These are phyloP conservation scores for Aristolochia fimbriata DNA, from an alignment of 164 flowering plant species.

Conservation along the genomic window DNA sequence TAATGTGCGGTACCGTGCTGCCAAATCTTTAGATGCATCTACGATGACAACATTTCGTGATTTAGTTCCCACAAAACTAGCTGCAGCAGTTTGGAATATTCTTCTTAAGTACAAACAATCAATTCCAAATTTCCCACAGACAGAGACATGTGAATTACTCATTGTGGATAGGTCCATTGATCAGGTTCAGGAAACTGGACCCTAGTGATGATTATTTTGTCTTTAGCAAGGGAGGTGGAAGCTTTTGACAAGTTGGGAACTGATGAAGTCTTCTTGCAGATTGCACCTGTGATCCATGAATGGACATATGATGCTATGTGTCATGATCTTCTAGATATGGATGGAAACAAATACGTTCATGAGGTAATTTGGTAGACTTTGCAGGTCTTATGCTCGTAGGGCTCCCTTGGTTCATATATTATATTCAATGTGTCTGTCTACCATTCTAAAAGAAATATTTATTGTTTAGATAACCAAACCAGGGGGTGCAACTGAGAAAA, in stretches of 20 bases:
- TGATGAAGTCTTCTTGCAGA: constrained; percentile 26
- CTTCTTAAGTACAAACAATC: constrained; percentile 58
- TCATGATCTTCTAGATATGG: constrained; percentile 84
- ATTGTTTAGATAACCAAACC: constrained; percentile 57
- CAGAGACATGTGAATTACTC: constrained; percentile 92
- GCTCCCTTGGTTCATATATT: constrained; percentile 1
- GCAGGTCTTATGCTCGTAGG: no score
- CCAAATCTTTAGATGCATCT: constrained; percentile 53
- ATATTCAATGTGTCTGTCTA: constrained; percentile 3
- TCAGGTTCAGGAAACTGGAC: constrained; percentile 49
- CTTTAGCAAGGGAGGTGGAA: no score
- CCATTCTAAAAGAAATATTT: constrained; percentile 6
- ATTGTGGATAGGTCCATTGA: constrained; percentile 91
- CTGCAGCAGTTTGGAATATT: constrained; percentile 79
- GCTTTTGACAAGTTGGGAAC: neutral
- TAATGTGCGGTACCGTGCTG: constrained; percentile 76
- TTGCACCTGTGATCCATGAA: constrained; percentile 98
- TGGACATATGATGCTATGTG: constrained; percentile 99
- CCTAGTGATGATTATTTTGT: neutral
- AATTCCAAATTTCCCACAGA: constrained; percentile 68
- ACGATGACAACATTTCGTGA: constrained; percentile 73
- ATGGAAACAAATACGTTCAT: constrained; percentile 87
- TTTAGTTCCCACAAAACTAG: constrained; percentile 81
- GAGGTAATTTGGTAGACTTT: constrained; percentile 39
- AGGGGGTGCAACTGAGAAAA: constrained; percentile 70